Evolutionary conservation across 305 asterid genomes (phyloP), one percentile per base, ranked within the genome.

Genomic region (Solanum chacoense): DNA sequence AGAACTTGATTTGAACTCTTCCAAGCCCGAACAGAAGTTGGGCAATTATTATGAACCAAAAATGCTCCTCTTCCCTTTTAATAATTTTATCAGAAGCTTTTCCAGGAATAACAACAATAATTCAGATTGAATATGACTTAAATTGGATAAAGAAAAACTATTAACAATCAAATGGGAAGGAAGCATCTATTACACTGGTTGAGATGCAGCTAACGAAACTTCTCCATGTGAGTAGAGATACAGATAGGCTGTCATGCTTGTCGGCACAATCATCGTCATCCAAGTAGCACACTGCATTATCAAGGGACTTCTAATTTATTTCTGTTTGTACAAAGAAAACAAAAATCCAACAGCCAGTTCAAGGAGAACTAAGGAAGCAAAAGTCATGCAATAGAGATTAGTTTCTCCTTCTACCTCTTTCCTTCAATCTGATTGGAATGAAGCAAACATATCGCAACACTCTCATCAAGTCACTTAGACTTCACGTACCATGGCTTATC

Each of bases 151-250:
- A 28, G 63, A 26, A 89, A 63, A 72, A 84, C 42, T 28, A 2
- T 79, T 37, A 87, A 86, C 71, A 88, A 89, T 72, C 88, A 88
- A 72, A 87, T 32, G 90, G 87, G 90, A 94, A 94, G 92, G 99
- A 93, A 93, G 95, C 96, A 98, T 98, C 99, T 98, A 98, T 96
- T 98, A 98, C 99, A 98, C 99, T 94, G 99, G 99, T 98, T 98
- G 99, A 90, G 94, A 98, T 85, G 99, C 99, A 88, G 99, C 99
- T 94, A 95, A 93, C 32, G 98, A 91, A 88, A 95, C 98, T 93
- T 96, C 99, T 89, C 99, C 99, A 32, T 98, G 98, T 90, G 99
- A 98, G 91, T 96, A 96, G 87, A 98, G 98, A 93, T 96, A 95
- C 34, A 98, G 95, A 92, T 96, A 98, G n/a, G 99, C 92, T 3